A percentile compares a stretch with the other conserved stretches of the same genome.
Evolutionary conservation across 169 alveolate genomes (phyloP).

Genomic region (Pseudocohnilembus persalinus): DNA sequence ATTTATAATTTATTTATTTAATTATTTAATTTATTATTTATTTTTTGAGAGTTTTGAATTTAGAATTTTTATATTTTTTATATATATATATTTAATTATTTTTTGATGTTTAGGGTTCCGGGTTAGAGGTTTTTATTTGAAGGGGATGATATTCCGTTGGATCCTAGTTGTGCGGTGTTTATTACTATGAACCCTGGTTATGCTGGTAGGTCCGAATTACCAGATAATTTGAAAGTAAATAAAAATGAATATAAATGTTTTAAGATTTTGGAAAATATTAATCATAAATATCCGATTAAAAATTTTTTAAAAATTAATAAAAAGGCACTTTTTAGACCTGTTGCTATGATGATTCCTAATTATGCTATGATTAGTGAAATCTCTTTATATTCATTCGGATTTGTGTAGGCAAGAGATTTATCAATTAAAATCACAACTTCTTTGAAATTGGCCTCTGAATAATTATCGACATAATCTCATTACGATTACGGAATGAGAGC

Average conservation of each 20-base stretch:
- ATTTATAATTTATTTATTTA: not conserved
- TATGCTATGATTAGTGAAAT: constrained; percentile 79
- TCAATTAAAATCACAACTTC: constrained; percentile 60
- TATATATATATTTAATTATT: constrained; percentile 47
- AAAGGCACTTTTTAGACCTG: constrained; percentile 74
- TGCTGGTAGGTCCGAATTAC: constrained; percentile 68
- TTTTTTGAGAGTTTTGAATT: too few relatives aligned
- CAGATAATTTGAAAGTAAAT: constrained; percentile 52
- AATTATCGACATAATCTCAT: constrained; percentile 68
- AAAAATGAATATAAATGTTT: too few relatives aligned
- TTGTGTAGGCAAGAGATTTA: constrained; percentile 65
- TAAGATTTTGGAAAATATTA: too few relatives aligned
- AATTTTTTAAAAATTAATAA: too few relatives aligned
- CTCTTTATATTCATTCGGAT: constrained; percentile 73
- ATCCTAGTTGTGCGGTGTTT: constrained; percentile 81
- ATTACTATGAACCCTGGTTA: constrained; percentile 86
- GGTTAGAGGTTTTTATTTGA: constrained; percentile 40
- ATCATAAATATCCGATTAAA: too few relatives aligned
- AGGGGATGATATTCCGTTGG: constrained; percentile 70
- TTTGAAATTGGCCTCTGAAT: constrained; percentile 68
- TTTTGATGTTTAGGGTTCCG: constrained; percentile 28
- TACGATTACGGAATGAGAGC: constrained; percentile 86
- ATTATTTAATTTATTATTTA: not conserved
- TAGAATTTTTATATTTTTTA: too few relatives aligned
- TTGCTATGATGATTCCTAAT: constrained; percentile 85